Evolutionary conservation across 2,329 filamentous ascomycete genomes (phyloP), one percentile per base, ranked within the genome.

Genomic region (Rosellinia necatrix): DNA sequence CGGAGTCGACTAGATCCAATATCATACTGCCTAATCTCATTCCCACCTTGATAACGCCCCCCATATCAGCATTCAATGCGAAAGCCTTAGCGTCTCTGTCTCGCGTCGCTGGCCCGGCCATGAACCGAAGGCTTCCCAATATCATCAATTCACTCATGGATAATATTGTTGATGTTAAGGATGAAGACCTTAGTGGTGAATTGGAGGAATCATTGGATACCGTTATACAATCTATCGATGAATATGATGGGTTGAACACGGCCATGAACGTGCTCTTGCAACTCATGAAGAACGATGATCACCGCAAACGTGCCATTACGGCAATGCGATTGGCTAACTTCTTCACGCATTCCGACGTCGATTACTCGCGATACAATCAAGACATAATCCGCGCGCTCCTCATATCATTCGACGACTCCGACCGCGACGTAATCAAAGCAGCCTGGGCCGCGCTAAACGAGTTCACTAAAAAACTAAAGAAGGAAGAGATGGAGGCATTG

Each of bases 401-500:
- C 53, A 89, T 96, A 63, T 92, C 91, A 0, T 99, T 99, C 69
- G 92, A 94, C 68, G 94, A 99, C 67, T 75, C 84, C 49, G 94
- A 97, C 68, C 74, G 76, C 59, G 86, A 88, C 19, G 93, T 97
- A 3, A 89, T 97, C 68, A 96, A 96, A 77, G 84, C 91, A 40
- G 86, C 93, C 19, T 97, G 92, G 92, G 81, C 85, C 51, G 93
- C 92, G 5, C 82, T 99, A 56, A 91, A 78, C 65, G 90, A 90
- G 55, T 88, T 99, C 65, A 97, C 92, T 41, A 92, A 92, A 72
- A 88, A 86, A 66, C 82, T 99, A 59, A 88, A 88, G 70, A 99
- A 99, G 74, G 96, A 99, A 71, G 93, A 97, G 75, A 97, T 99
- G 94, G 96, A 99, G 70, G 86, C 89, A 0, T 81, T 99, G 41